These are phyloP conservation scores for Lactarius hatsudake DNA, from an alignment of 768 basidiomycete species.

Conservation along the genomic window DNA sequence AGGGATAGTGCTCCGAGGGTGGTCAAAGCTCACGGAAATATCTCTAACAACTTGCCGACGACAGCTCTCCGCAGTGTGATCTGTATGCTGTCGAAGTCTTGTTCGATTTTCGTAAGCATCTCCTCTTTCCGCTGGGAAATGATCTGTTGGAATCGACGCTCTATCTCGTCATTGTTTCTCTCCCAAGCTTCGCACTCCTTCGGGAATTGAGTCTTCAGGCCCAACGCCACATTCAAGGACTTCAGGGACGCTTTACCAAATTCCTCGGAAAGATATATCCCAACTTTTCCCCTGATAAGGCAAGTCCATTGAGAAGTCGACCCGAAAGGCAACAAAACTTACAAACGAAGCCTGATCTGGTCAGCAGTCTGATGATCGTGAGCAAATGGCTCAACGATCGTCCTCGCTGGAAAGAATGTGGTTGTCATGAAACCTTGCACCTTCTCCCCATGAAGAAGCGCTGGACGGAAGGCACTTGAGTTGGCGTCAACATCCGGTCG, in stretches of 20 bases:
- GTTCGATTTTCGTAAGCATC: not conserved
- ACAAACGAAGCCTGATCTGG: conserved; percentile 1
- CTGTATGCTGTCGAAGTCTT: not conserved
- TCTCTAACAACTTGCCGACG: not conserved
- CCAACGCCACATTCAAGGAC: not conserved
- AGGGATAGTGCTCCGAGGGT: not conserved
- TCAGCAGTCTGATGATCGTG: not conserved
- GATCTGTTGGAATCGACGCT: not conserved
- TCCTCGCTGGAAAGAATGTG: conserved; percentile 1
- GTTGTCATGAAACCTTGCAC: conserved; percentile 27
- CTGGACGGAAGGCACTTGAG: not conserved
- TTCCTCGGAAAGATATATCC: not conserved
- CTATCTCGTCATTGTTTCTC: not conserved
- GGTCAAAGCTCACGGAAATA: not conserved
- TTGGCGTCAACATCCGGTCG: not conserved
- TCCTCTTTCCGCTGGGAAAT: not conserved
- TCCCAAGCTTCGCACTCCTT: conserved; percentile 2
- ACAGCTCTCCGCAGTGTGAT: not conserved
- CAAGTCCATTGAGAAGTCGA: not conserved
- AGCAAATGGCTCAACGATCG: not conserved
- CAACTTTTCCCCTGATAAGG: not conserved
- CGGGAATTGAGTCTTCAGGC: not conserved
- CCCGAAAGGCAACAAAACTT: not conserved
- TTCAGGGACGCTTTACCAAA: not conserved
- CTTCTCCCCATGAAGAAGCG: conserved; percentile 25